Evolutionary conservation across 768 basidiomycete species (phyloP), one percentile per base, ranked within the genome.

Genomic region (Suillus bovinus): DNA sequence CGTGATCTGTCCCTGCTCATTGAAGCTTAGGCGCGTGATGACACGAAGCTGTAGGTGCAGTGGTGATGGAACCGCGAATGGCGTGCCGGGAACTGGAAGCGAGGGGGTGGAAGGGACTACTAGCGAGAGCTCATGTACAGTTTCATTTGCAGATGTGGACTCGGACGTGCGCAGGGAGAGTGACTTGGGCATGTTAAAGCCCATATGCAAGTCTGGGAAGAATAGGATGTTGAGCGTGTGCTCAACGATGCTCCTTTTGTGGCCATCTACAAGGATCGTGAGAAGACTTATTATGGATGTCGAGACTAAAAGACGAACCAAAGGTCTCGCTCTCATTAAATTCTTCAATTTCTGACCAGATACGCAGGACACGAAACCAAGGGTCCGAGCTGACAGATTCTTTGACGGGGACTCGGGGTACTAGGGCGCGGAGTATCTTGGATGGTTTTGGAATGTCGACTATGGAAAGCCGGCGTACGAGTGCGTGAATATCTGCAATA

Each of bases 301-400:
- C 27, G 24, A 62, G 41, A 42, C 68, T 72, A 61, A 41, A 58
- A 29, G 9, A 75, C 82, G 62, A 69, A 91, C 91, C 91, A 70
- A 92, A 93, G 17, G 85, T 88, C 68, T 93, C 91, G 70, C 82
- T 88, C 74, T 93, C 91, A 67, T 84, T 89, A 54, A 92, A 78
- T 64, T 93, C 90, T 42, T 84, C 84, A 46, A 93, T 78, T 67
- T 93, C 90, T 5, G 84, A 87, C 91, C 91, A 93, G 44, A 88
- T 81, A 33, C 86, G 82, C 59, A 90, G 63, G 7, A 82, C 86
- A 65, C 82, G 85, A 72, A 91, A 90, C 72, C 87, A 82, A 20
- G 82, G 75, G 39, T 73, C 75, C 7, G 47, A 29, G 16, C 17
- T 29, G 16, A 27, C 47, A 9, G 47, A 17, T 17, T 49, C 9